Base-by-base conservation (phyloP, 202 grass and related monocot species). In the Cymbopogon flexuosus region DNA sequence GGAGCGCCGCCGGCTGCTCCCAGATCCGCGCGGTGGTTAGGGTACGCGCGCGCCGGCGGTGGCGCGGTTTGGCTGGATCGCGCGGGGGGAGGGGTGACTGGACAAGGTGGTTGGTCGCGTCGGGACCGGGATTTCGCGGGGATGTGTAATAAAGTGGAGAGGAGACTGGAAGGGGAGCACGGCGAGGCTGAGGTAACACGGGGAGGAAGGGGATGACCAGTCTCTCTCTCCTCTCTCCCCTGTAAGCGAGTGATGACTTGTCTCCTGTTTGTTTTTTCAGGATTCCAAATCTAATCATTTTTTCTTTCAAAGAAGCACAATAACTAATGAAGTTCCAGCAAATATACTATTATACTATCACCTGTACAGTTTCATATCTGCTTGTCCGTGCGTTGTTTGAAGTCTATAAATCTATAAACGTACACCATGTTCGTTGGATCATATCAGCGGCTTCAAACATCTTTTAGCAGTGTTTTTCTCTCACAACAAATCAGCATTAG, bases 11-110 rank as follows among this genome's bases (percentile, higher is more conserved):
- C 45, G 83, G 59, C 76, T 24, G 65, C 82, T 77, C 81, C 84
- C 82, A 84, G 88, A 93, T 85, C 82, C 84, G 65, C 31, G 39
- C 42, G 16, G 43, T 21, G 62, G 45, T 30, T 49, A 79, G 84
- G 89, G 82, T 10, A 70, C 65, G 80, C 77, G 73, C 80, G 72
- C 78, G 77, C 62, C 81, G 75, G 71, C 29, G 77, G 75, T 72
- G 40, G 29, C 66, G 47, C 52, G 68, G 70, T 31, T 45, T 45
- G 75, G 62, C 52, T 56, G 87, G 90, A 90, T 96, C 90, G 62
- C 76, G 80, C 13, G 29, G 47, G 37, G 30, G 41, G 9, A 15
- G 23, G 49, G 18, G 86, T 42, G 77, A 69, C 60, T 67, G 62
- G 7, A 72, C 62, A 70, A 14, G 68, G 82, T 68, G 69, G 68